A percentile compares a stretch with the other conserved stretches of the same genome.
Conservation (phyloP, 352 stramenopile genomes). For the Phytopythium boreale region DNA sequence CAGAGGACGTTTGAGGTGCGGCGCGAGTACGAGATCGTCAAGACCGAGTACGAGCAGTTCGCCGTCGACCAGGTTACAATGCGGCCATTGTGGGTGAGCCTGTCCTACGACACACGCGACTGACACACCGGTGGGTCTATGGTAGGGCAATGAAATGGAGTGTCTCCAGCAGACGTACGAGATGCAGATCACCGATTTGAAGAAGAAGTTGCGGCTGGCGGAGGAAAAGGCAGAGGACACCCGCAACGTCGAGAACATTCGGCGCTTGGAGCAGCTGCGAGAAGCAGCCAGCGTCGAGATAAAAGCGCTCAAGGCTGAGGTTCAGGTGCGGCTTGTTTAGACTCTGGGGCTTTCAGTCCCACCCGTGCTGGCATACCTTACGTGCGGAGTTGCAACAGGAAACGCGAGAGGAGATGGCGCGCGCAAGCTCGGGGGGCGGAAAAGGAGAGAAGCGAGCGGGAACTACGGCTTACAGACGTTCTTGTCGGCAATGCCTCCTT, state of each 20-base stretch:
- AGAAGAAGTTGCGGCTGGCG: conserved; percentile 39
- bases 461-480: conserved; percentile 49
- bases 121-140: background rate
- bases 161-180: conserved; percentile 68
- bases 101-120: background rate
- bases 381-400: conserved; percentile 27
- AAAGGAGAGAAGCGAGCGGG: conserved; percentile 35
- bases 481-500: conserved; percentile 34
- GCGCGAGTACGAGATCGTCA: conserved; percentile 74
- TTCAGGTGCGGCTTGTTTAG: conserved; percentile 32
- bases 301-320: conserved; percentile 54
- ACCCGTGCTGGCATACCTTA: background rate
- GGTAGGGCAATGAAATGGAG: conserved; percentile 68
- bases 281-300: conserved; percentile 55
- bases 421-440: conserved; percentile 27
- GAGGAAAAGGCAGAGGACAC: conserved; percentile 40
- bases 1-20: conserved; percentile 63
- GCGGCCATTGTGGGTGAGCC: background rate
- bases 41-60: conserved; percentile 86
- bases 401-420: conserved; percentile 43
- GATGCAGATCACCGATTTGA: conserved; percentile 51
- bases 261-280: conserved; percentile 51
- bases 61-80: conserved; percentile 54
- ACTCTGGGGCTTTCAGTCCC: background rate
- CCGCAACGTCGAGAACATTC: conserved; percentile 36